Evolutionary conservation across 768 basidiomycete species (phyloP).

Genomic region (Tephrocybe sp.): DNA sequence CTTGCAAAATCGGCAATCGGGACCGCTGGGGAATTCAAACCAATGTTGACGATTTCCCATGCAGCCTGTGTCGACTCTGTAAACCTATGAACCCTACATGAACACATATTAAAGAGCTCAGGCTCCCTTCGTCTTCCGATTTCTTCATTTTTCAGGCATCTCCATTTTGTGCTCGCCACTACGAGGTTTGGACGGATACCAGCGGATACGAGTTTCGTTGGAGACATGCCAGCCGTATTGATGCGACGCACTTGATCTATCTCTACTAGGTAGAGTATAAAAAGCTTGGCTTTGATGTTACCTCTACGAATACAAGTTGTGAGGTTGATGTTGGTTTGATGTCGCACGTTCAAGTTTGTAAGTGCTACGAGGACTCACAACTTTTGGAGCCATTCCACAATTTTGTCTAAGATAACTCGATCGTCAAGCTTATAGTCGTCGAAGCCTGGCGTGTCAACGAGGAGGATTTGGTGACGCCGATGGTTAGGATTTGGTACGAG

Average conservation of each 20-base stretch:
- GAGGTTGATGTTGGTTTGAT: not conserved
- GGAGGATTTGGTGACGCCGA: not conserved
- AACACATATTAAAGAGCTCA: not conserved
- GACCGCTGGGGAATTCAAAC: not conserved
- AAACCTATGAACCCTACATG: not conserved
- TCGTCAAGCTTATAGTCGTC: not conserved
- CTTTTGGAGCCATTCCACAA: not conserved
- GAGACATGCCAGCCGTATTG: not conserved
- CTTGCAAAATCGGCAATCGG: not conserved
- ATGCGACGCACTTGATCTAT: conserved; percentile 3
- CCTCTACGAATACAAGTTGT: not conserved
- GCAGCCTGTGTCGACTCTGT: conserved; percentile 2
- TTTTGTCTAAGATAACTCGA: not conserved
- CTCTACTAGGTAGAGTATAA: not conserved
- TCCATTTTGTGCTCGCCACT: conserved; percentile 8
- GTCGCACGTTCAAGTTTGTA: not conserved
- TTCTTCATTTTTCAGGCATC: not conserved
- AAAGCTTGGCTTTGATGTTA: not conserved
- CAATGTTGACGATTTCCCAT: not conserved
- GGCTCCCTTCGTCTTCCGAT: not conserved
- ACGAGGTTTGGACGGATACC: not conserved
- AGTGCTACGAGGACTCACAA: not conserved
- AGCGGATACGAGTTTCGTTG: not conserved
- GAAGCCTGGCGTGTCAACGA: conserved; percentile 3
- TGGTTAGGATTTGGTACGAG: not conserved